Evolutionary conservation across 352 stramenopile genomes (phyloP).

Genomic region (Phytophthora ramorum): DNA sequence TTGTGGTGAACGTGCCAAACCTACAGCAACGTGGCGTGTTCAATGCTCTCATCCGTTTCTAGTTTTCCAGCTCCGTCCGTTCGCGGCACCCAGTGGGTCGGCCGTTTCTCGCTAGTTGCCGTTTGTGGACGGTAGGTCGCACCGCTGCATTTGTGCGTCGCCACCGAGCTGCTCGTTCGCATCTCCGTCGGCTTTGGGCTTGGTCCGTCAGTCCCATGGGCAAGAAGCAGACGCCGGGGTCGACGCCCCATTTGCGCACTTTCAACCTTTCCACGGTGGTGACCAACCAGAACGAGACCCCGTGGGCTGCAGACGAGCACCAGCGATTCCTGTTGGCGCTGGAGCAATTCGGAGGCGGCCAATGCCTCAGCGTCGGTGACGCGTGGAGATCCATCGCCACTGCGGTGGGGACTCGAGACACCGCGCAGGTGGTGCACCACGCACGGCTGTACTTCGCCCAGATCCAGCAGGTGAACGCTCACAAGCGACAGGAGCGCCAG

Average conservation of each 20-base stretch:
- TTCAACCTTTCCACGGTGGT: constrained; percentile 29
- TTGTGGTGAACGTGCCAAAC: too few species aligned
- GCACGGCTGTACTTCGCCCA: constrained; percentile 61
- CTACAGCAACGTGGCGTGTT: too few species aligned
- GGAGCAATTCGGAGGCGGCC: constrained; percentile 63
- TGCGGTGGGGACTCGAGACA: constrained; percentile 58
- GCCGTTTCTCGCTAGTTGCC: constrained; percentile 29
- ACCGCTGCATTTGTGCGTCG: background rate
- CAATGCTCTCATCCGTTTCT: background rate
- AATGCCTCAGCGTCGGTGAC: constrained; percentile 44
- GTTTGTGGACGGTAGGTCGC: constrained; percentile 47
- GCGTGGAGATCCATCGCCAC: constrained; percentile 69
- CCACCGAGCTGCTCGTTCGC: background rate
- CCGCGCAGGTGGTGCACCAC: constrained; percentile 52
- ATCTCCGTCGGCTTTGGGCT: background rate
- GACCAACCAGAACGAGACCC: constrained; percentile 20
- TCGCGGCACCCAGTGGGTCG: constrained; percentile 81
- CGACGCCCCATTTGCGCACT: constrained; percentile 18
- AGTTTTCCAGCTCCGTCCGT: constrained; percentile 20
- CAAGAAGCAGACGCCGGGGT: constrained; percentile 20
- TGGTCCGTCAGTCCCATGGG: constrained; percentile 10
- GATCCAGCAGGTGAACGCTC: constrained; percentile 49
- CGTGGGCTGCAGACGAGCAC: constrained; percentile 73
- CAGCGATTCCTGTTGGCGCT: constrained; percentile 70
- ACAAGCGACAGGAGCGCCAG: constrained; percentile 54